Evolutionary conservation across 208 protist species (phyloP), one percentile per base, ranked within the genome.

Genomic region (Acanthamoeba sp.): DNA sequence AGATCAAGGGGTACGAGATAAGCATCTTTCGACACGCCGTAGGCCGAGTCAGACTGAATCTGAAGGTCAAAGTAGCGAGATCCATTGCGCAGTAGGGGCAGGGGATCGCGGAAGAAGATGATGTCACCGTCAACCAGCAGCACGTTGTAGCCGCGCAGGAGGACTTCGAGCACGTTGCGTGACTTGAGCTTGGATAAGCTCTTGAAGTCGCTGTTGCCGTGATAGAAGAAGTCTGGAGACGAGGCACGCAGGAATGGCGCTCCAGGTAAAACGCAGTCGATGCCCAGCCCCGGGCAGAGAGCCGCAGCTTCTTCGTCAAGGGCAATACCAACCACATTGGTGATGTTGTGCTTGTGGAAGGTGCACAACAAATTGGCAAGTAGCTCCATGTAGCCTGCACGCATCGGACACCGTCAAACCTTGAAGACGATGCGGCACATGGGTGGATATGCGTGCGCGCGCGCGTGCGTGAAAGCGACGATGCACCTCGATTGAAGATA

Each of bases 131-230:
- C 78, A 22, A 87, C 78, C 78, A 87, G 45, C 24, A 87, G 27
- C 16, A 59, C 48, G 48, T 87, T 87, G 78, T 87, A 87, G 16
- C 78, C 78, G 1, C 78, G 40, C 45, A 87, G 78, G n/a, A 87
- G 32, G 14, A 87, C 78, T 22, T 87, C 78, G 27, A 87, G 78
- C 45, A 87, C 78, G 48, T 87, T 87, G n/a, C 78, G 78, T 14
- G 78, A 87, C 45, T 87, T 87, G 78, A 87, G 78, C 78, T 87
- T 87, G 5, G 78, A 87, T 14, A 87, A 14, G 32, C 48, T 87
- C 45, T 87, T 87, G 78, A 87, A 87, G 48, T 87, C 78, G 48
- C 1, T 12, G 48, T 87, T 87, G n/a, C 78, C 78, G 78, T 87
- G 78, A 45, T 87, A 87, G 78, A 62, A 45, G 45, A 87, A 87